phyloP scores from a whole-genome alignment of 345 rosid species.

The Rhodomyrtus tomentosa region DNA sequence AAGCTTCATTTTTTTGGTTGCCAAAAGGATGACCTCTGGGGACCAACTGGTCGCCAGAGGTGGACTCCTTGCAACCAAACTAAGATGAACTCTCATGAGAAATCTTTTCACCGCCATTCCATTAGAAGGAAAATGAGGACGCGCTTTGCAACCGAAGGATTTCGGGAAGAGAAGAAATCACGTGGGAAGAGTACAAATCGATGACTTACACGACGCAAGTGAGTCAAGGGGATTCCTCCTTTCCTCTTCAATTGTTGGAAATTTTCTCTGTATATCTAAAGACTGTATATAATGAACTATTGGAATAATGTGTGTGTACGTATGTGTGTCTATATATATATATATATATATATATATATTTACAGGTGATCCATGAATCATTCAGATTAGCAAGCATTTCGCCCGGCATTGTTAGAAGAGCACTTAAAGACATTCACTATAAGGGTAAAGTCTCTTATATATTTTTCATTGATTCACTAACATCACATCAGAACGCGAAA shows the following conservation, averaged over 20 bases:
- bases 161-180: neutral
- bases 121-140: slow-evolving; percentile 24
- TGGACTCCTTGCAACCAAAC: too few relatives aligned
- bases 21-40: too few relatives aligned
- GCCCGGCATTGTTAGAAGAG: slow-evolving; percentile 25
- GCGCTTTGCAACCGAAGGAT: slow-evolving; percentile 5
- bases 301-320: neutral
- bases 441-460: neutral
- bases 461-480: neutral
- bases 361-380: slow-evolving; percentile 36
- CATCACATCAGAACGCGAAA: neutral
- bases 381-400: slow-evolving; percentile 25
- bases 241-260: neutral
- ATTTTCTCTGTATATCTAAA: too few relatives aligned
- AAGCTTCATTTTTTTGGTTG: neutral
- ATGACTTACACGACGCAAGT: neutral
- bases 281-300: neutral
- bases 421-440: slow-evolving; percentile 10
- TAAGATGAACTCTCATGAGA: neutral
- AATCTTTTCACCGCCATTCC: neutral
- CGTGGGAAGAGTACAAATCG: slow-evolving; percentile 1
- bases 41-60: too few relatives aligned
- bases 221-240: neutral
- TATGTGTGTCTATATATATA: too few relatives aligned
- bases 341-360: too few relatives aligned